Evolutionary conservation across 805 yeast species (phyloP).

Genomic region (Candida railenensis): DNA sequence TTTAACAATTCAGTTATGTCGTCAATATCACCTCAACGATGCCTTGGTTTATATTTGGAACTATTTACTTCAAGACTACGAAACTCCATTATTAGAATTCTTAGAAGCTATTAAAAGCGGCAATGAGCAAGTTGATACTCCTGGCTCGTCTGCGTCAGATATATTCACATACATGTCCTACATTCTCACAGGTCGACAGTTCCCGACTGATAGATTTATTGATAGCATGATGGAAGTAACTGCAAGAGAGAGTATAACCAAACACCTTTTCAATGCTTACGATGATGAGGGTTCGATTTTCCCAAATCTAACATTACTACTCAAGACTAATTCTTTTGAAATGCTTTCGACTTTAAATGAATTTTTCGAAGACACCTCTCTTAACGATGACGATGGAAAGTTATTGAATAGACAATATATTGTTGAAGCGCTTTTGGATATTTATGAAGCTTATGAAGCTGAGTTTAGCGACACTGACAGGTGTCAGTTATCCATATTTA

Average conservation of each 20-base stretch:
- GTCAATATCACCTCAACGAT: slow-evolving; percentile 54
- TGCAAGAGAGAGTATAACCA: slow-evolving; percentile 54
- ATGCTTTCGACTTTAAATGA: slow-evolving; percentile 72
- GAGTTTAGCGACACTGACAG: slow-evolving; percentile 21
- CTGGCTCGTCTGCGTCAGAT: neutral
- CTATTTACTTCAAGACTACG: slow-evolving; percentile 63
- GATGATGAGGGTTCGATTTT: slow-evolving; percentile 47
- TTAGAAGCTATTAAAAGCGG: slow-evolving; percentile 8
- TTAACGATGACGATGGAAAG: slow-evolving; percentile 59
- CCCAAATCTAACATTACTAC: slow-evolving; percentile 63
- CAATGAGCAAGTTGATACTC: slow-evolving; percentile 25
- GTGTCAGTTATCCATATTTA: slow-evolving; percentile 58
- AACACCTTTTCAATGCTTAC: slow-evolving; percentile 57
- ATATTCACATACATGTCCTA: slow-evolving; percentile 62
- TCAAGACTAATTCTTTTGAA: slow-evolving; percentile 56
- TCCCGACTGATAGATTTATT: slow-evolving; percentile 64
- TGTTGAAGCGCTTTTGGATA: slow-evolving; percentile 66
- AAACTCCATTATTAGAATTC: slow-evolving; percentile 68
- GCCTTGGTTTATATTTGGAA: slow-evolving; percentile 73
- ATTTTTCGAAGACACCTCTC: slow-evolving; percentile 73
- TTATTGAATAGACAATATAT: slow-evolving; percentile 72
- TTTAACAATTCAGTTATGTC: slow-evolving; percentile 63
- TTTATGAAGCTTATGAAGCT: slow-evolving; percentile 38
- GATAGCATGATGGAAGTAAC: slow-evolving; percentile 24
- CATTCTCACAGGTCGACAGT: slow-evolving; percentile 73